phyloP scores from a whole-genome alignment of 2,329 filamentous ascomycete species.

The Sclerotinia trifoliorum region DNA sequence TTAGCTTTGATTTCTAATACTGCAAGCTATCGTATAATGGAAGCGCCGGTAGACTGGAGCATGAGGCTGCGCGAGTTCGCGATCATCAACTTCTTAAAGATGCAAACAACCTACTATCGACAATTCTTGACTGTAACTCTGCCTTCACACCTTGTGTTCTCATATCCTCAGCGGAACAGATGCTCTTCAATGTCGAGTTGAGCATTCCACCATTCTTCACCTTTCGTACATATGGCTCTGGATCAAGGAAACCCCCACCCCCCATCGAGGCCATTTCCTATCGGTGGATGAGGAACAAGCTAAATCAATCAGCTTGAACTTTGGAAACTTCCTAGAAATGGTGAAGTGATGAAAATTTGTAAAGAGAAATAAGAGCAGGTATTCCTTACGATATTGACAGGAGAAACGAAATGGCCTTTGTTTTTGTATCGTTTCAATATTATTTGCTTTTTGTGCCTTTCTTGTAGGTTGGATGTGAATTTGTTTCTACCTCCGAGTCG shows the following conservation, averaged over 20 bases:
- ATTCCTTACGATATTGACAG: background rate
- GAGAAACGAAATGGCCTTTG: background rate
- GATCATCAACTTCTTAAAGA: background rate
- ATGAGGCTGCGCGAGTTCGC: background rate
- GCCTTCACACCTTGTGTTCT: constrained; percentile 82
- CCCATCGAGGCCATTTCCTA: constrained; percentile 40
- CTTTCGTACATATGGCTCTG: constrained; percentile 35
- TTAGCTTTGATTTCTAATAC: background rate
- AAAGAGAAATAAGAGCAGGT: background rate
- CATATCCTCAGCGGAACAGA: constrained; percentile 73
- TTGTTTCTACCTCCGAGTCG: constrained; percentile 3
- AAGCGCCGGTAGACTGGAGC: background rate
- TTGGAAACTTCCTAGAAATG: background rate
- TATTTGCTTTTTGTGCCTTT: constrained; percentile 3
- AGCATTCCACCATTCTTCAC: constrained; percentile 35
- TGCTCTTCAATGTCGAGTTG: constrained; percentile 36
- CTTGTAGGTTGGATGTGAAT: constrained; percentile 1
- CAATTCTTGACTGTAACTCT: constrained; percentile 74
- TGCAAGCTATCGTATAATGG: background rate
- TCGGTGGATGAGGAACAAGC: constrained; percentile 12
- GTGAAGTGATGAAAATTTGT: background rate
- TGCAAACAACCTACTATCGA: constrained; percentile 60
- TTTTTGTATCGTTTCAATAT: background rate
- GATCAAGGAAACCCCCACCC: constrained; percentile 34
- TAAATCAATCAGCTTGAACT: constrained; percentile 5